Base-by-base conservation (phyloP, 2,329 filamentous ascomycete genomes). In the Phialocephala subalpina region DNA sequence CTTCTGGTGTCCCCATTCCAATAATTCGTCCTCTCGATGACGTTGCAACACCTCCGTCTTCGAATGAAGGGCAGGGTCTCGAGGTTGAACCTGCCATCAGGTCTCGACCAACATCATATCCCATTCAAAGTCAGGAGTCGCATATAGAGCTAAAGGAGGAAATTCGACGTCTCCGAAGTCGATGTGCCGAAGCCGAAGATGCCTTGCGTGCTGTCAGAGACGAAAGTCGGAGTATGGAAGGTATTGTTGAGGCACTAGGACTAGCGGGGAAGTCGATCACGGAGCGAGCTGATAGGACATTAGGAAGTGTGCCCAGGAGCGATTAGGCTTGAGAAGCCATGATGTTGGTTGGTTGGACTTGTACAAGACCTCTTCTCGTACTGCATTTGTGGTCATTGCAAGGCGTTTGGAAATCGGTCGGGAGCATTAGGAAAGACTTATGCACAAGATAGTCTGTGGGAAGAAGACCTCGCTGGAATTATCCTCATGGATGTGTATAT, bases 171-270 rank as follows among this genome's bases (percentile, higher is more conserved):
- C 64, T 77, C 18, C 70, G 68, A 33, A 63, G 42, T 53, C 72
- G 73, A 49, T 76, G 72, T 62, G 59, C 61, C 14, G 72, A 73
- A 47, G 67, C 72, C 25, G 74, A 76, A 62, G 60, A 63, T 33
- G 63, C 71, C 2, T 61, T 77, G 47, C 67, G 68, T 27, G 66
- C 65, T 9, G 68, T 77, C 3, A 57, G 66, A 55, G 69, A 73
- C n/a, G 72, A 76, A 9, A 72, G 69, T 57, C 68, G 67, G 12
- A 72, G 67, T 36, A 75, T 75, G 68, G 70, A 73, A 66, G 65
- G 65, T 29, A 67, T 74, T 20, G 47, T 74, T 18, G 67, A 72
- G 58, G 65, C 67, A 12, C 62, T 75, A 12, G 67, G 66, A 45
- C 60, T 67, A 42, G 68, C 68, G 11, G 58, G 71, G 20, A 72